Conservation (phyloP, 2,329 filamentous ascomycete species). For the Apiospora arundinis region DNA sequence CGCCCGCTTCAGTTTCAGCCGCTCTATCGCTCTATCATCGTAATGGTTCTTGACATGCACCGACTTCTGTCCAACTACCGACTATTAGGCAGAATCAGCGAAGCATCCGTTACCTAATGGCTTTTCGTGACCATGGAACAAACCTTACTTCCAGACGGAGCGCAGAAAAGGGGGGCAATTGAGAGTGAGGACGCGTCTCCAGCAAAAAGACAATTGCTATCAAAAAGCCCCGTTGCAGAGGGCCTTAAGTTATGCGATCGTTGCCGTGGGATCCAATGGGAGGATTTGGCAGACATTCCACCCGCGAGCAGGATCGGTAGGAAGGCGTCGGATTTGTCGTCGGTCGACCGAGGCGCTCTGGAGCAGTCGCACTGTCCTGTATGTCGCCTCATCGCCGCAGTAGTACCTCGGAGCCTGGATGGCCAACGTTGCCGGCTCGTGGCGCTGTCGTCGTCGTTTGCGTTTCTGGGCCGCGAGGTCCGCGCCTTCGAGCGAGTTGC, state of each 20-base stretch:
- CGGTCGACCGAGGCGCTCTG: not conserved
- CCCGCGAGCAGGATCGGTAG: not conserved
- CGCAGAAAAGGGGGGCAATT: not conserved
- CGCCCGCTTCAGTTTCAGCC: not conserved
- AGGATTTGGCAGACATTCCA: not conserved
- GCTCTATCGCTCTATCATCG: not conserved
- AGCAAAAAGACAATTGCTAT: not conserved
- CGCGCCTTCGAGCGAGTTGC: not conserved
- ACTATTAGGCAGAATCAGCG: not conserved
- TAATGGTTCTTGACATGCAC: not conserved
- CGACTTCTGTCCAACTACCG: not conserved
- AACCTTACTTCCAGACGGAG: no score
- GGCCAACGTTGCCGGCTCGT: not conserved
- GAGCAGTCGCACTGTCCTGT: not conserved
- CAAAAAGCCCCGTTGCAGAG: no score
- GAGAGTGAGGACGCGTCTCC: not conserved
- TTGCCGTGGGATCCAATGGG: conserved; percentile 6
- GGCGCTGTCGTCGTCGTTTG: not conserved
- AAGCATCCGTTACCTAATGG: not conserved
- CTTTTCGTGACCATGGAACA: not conserved
- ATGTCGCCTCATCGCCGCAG: not conserved
- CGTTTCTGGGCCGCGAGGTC: not conserved
- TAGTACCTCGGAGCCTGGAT: not conserved
- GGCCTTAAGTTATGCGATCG: not conserved
- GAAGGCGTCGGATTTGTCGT: not conserved